Evolutionary conservation across 2,329 filamentous ascomycete genomes (phyloP).

Genomic region (Cercospora citrullina): DNA sequence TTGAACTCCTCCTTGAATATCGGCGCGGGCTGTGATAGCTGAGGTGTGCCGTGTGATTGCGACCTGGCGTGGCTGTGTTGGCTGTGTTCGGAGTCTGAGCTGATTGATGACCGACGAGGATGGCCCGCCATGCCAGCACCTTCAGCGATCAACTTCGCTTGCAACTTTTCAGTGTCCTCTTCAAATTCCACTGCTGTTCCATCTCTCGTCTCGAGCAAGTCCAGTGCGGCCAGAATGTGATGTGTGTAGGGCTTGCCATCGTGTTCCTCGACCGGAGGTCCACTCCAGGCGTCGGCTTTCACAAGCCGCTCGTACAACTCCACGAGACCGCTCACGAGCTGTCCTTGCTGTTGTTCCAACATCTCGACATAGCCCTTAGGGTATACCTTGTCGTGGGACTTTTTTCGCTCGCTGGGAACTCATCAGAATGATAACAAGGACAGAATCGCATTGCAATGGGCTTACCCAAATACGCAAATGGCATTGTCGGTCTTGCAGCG

Average conservation of each 20-base stretch:
- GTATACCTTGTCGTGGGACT: slow-evolving; percentile 66
- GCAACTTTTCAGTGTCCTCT: slow-evolving; percentile 57
- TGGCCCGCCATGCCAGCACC: slow-evolving; percentile 48
- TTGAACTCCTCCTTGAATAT: slow-evolving; percentile 21
- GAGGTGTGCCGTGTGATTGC: slow-evolving; percentile 42
- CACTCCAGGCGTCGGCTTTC: slow-evolving; percentile 58
- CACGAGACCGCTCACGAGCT: slow-evolving; percentile 62
- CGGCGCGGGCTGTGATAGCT: slow-evolving; percentile 30
- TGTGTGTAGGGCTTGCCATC: slow-evolving; percentile 63
- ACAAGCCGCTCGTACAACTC: slow-evolving; percentile 58
- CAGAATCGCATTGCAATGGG: background rate
- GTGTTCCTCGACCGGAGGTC: slow-evolving; percentile 53
- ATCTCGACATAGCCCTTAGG: slow-evolving; percentile 69
- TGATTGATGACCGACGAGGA: slow-evolving; percentile 56
- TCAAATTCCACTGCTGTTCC: slow-evolving; percentile 57
- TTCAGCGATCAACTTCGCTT: slow-evolving; percentile 55
- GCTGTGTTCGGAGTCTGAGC: slow-evolving; percentile 59
- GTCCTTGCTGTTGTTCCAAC: slow-evolving; percentile 65
- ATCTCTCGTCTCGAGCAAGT: slow-evolving; percentile 57
- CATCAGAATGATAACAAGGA: background rate
- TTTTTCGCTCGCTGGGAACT: slow-evolving; percentile 56
- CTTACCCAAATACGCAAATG: slow-evolving; percentile 61
- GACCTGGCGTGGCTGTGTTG: slow-evolving; percentile 40
- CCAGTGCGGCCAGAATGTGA: slow-evolving; percentile 61
- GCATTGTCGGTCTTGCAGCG: slow-evolving; percentile 64